A percentile compares a stretch with the other conserved stretches of the same genome.
phyloP scores from a whole-genome alignment of 257 asterid genomes.

The Coffea canephora region DNA sequence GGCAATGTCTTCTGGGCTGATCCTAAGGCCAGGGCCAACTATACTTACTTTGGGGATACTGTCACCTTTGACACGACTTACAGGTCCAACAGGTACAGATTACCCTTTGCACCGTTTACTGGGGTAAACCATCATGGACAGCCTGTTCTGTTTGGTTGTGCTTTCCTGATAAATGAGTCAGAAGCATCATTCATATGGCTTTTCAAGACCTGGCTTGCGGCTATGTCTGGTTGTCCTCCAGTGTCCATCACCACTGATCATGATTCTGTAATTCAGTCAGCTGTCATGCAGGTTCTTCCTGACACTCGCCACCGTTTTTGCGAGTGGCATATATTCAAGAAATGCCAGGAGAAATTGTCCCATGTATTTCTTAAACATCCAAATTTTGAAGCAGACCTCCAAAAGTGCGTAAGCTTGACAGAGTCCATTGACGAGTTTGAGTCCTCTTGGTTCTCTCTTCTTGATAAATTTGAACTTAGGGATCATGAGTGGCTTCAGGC shows the following conservation, averaged over 20 bases:
- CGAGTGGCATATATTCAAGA: conserved; percentile 95
- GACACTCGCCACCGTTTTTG: conserved; percentile 86
- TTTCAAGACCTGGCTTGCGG: conserved; percentile 83
- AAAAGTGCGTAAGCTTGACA: conserved; percentile 81
- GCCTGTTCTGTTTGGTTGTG: conserved; percentile 93
- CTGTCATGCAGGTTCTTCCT: conserved; percentile 76
- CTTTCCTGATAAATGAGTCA: conserved; percentile 80
- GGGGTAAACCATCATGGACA: conserved; percentile 98
- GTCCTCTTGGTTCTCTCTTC: conserved; percentile 79
- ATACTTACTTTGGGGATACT: conserved; percentile 84
- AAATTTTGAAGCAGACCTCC: conserved; percentile 75
- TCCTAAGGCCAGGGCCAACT: conserved; percentile 66
- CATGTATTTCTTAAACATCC: conserved; percentile 71
- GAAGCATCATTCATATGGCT: conserved; percentile 90
- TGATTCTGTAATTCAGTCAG: conserved; percentile 72
- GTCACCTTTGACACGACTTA: conserved; percentile 94
- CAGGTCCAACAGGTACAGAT: conserved; percentile 87
- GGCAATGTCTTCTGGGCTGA: conserved; percentile 98
- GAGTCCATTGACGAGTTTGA: conserved; percentile 82
- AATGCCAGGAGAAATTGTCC: conserved; percentile 89
- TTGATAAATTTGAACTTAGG: conserved; percentile 60
- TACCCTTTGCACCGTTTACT: conserved; percentile 93
- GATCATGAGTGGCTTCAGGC: conserved; percentile 82
- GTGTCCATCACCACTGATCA: conserved; percentile 89
- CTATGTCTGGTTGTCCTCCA: conserved; percentile 75